Evolutionary conservation across 192 early-diverging fungal species (phyloP).

Genomic region (Coemansia sp.): DNA sequence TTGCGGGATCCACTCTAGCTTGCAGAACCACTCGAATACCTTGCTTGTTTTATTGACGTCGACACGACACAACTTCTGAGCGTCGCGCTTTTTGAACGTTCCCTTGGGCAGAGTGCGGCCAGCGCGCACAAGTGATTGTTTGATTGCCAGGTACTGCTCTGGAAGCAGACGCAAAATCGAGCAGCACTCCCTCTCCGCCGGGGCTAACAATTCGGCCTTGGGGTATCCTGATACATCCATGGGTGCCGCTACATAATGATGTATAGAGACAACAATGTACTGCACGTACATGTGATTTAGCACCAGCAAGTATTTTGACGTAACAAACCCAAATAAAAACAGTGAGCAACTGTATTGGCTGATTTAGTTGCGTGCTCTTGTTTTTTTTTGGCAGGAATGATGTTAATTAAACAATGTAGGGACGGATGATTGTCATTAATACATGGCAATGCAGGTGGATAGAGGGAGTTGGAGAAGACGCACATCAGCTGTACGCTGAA

Average conservation of each 20-base stretch:
- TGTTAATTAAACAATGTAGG: constrained; percentile 2
- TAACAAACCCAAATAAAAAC: background rate
- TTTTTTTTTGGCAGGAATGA: background rate
- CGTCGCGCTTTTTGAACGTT: constrained; percentile 75
- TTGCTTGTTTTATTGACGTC: constrained; percentile 91
- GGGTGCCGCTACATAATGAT: constrained; percentile 36
- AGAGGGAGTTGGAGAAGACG: constrained; percentile 9
- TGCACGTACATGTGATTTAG: constrained; percentile 7
- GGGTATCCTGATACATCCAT: constrained; percentile 42
- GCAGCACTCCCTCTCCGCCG: constrained; percentile 48
- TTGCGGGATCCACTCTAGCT: constrained; percentile 78
- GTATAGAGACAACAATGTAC: background rate
- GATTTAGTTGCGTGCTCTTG: background rate
- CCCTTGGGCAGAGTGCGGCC: constrained; percentile 34
- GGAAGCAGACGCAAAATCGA: constrained; percentile 43
- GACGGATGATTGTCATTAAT: constrained; percentile 2
- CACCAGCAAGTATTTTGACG: background rate
- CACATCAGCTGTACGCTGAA: background rate
- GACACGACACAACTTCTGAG: constrained; percentile 84
- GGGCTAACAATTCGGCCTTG: constrained; percentile 26
- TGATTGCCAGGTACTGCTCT: constrained; percentile 44
- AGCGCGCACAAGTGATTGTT: constrained; percentile 43
- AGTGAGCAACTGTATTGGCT: background rate
- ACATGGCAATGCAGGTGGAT: constrained; percentile 12
- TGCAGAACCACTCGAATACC: constrained; percentile 86